Base-by-base conservation (phyloP, 768 basidiomycete genomes). In the Rhodotorula toruloides region DNA sequence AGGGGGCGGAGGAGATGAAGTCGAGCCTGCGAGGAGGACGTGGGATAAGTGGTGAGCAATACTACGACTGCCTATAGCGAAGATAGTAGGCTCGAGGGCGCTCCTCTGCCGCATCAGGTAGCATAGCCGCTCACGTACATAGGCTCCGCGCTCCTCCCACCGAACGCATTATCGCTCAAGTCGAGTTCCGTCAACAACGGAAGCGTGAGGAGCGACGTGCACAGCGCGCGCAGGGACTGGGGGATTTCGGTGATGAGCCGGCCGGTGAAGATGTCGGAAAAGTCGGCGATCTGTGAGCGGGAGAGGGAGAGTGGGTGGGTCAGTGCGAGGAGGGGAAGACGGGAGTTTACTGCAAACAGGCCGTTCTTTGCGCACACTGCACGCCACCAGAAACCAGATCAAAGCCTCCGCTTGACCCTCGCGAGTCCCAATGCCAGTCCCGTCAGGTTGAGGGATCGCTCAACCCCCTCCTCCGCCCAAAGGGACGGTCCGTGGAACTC, bases 231-330 rank as follows among this genome's bases (percentile, higher is more conserved):
- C 52, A 99, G 85, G 22, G 96, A 91, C 63, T 80, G 83, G 9
- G 94, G 96, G 76, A 99, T 98, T 78, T 99, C 94, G 67, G 85
- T 82, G 80, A 97, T 97, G 75, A 96, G 83, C 70, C 94, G 89
- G 60, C 93, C 90, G 4, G 94, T 97, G 80, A 99, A 99, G 79
- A 99, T 93, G 79, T 97, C 94, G 37, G 91, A 88, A 71, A 97
- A 89, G 80, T 98, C 87, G 72, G 93, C 94, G 65, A 94, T 80
- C 96, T 98, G 76, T 19, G 13, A 39, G 17, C 36, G 34, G 37
- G 21, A 37, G 52, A 43, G 47, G 37, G 6, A 25, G 27, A 22
- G 34, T 14, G n/a, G 16, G 48, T 56, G 27, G 14, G 13, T 29
- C n/a, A 16, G 22, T 22, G 39, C 2, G 43, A 21, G 19, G 25